These are phyloP conservation scores for Entomortierella lignicola DNA, from an alignment of 192 early-diverging fungal genomes.

Conservation along the genomic window DNA sequence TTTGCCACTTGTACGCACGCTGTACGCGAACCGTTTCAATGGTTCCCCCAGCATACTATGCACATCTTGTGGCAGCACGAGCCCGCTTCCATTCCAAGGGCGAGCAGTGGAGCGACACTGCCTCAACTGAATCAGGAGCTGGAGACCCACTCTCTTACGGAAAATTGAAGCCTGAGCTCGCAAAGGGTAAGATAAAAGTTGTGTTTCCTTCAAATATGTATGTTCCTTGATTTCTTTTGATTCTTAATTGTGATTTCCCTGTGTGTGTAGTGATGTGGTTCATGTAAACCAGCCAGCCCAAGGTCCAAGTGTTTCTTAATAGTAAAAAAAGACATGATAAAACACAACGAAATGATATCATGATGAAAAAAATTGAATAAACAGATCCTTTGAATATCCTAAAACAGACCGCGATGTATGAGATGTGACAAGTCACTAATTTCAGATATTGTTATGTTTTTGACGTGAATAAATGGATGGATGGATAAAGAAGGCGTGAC, in stretches of 20 bases:
- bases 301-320: not conserved
- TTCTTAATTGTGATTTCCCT: not conserved
- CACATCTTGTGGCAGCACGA: slow-evolving; percentile 88
- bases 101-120: slow-evolving; percentile 59
- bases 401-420: no score
- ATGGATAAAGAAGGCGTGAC: slow-evolving; percentile 17
- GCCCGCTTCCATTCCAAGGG: slow-evolving; percentile 86
- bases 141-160: slow-evolving; percentile 28
- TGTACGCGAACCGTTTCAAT: slow-evolving; percentile 90
- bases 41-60: slow-evolving; percentile 92
- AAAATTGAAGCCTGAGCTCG: slow-evolving; percentile 54
- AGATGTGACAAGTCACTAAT: no score
- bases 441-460: no score
- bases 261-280: slow-evolving; percentile 38
- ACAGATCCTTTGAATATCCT: no score
- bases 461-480: no score
- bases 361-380: no score
- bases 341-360: no score
- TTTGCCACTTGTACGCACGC: slow-evolving; percentile 92
- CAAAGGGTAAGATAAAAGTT: slow-evolving; percentile 32
- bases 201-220: not conserved
- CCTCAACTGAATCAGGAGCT: slow-evolving; percentile 23
- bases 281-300: slow-evolving; percentile 10
- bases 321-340: not conserved
- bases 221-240: not conserved